A percentile compares a stretch with the other conserved stretches of the same genome.
Conservation (phyloP, 2,329 filamentous ascomycete genomes). For the Pseudomassariella vexata region DNA sequence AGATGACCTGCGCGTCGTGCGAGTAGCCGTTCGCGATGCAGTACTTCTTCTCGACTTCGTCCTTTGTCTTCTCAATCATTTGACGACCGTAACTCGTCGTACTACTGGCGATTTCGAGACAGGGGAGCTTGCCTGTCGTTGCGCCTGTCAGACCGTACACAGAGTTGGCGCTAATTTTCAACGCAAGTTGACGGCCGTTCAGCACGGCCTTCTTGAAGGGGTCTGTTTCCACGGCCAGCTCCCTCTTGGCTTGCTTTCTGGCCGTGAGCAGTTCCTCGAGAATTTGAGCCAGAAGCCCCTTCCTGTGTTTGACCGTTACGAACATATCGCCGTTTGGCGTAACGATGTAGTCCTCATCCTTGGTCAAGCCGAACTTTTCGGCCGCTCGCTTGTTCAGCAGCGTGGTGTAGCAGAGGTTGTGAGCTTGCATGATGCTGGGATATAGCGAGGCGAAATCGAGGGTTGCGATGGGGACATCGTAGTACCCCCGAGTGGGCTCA, state of each 20-base stretch:
- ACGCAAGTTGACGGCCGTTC: constrained; percentile 90
- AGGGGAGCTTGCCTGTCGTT: constrained; percentile 91
- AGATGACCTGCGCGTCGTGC: constrained; percentile 94
- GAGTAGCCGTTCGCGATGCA: constrained; percentile 90
- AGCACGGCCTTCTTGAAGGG: constrained; percentile 97
- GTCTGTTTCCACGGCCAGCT: constrained; percentile 82
- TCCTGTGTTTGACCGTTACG: constrained; percentile 79
- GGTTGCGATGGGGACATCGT: constrained; percentile 90
- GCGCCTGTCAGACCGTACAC: constrained; percentile 97
- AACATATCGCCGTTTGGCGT: constrained; percentile 95
- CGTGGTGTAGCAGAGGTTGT: constrained; percentile 97
- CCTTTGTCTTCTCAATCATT: constrained; percentile 98
- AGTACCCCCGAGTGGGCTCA: constrained; percentile 88
- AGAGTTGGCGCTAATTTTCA: constrained; percentile 96
- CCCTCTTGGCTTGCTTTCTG: constrained; percentile 89
- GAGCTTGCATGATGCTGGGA: constrained; percentile 96
- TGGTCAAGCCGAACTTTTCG: constrained; percentile 69
- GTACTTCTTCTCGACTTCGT: constrained; percentile 88
- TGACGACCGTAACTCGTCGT: constrained; percentile 95
- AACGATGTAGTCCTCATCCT: constrained; percentile 93
- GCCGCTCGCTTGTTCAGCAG: constrained; percentile 73
- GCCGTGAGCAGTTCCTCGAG: constrained; percentile 87
- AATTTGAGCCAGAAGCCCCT: constrained; percentile 91
- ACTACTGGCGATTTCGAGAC: constrained; percentile 90
- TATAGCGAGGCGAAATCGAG: constrained; percentile 98